Conservation (phyloP, 768 basidiomycete genomes). For the Thelephora aurantiotincta region DNA sequence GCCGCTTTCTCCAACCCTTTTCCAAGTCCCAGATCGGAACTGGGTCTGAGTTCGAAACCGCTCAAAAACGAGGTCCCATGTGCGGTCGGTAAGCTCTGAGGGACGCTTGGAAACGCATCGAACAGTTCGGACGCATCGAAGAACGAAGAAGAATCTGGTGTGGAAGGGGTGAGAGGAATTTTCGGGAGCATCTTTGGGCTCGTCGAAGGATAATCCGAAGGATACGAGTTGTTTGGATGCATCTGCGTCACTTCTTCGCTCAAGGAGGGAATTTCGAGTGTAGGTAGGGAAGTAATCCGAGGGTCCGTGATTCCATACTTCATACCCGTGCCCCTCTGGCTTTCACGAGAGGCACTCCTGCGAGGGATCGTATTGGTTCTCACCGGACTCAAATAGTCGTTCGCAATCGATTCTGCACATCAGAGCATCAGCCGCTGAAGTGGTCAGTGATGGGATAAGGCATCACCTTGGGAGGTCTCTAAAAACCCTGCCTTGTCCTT, state of each 20-base stretch:
- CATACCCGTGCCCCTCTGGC: too few relatives aligned
- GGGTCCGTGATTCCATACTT: not conserved
- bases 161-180: not conserved
- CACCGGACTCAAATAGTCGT: not conserved
- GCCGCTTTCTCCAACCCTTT: too few relatives aligned
- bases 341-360: not conserved
- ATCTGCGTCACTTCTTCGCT: too few relatives aligned
- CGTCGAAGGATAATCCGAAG: too few relatives aligned
- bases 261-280: slow-evolving; percentile 3
- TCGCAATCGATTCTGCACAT: not conserved
- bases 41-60: too few relatives aligned
- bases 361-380: slow-evolving; percentile 2
- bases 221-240: too few relatives aligned
- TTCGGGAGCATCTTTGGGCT: not conserved
- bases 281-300: slow-evolving; percentile 1
- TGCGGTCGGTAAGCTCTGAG: slow-evolving; percentile 26
- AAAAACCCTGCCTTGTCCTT: slow-evolving; percentile 6
- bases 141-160: not conserved
- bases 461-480: slow-evolving; percentile 1
- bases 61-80: too few relatives aligned
- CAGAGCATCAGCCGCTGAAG: not conserved
- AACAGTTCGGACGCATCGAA: slow-evolving; percentile 29
- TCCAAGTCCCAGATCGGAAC: too few relatives aligned
- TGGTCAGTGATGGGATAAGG: not conserved
- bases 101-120: slow-evolving; percentile 63